phyloP scores from a whole-genome alignment of 2,329 filamentous ascomycete genomes.

The Aspergillus phoenicis region DNA sequence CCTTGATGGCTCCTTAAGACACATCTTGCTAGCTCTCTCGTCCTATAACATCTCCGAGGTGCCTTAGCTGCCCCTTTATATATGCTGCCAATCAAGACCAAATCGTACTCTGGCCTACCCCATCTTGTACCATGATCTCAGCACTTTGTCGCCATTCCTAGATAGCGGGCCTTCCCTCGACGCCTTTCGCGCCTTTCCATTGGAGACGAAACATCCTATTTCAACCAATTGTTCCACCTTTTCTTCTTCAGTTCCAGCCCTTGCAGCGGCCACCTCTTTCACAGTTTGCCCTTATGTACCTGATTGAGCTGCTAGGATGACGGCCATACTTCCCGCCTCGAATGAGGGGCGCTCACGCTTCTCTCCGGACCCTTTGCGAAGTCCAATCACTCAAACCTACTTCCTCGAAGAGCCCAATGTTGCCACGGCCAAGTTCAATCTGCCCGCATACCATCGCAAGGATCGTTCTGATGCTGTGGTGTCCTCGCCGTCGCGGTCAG shows the following conservation, averaged over 20 bases:
- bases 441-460: slow-evolving; percentile 29
- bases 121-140: slow-evolving; percentile 4
- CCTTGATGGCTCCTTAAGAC: neutral
- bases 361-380: slow-evolving; percentile 35
- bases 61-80: neutral
- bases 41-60: neutral
- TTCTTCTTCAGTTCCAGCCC: neutral
- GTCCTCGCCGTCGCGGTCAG: slow-evolving; percentile 40
- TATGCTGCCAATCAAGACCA: neutral
- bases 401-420: slow-evolving; percentile 30
- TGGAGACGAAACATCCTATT: neutral
- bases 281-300: slow-evolving; percentile 8
- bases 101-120: neutral
- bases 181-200: neutral
- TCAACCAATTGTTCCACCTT: neutral
- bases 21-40: neutral
- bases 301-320: slow-evolving; percentile 31
- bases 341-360: slow-evolving; percentile 35
- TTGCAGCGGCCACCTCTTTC: neutral
- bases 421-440: slow-evolving; percentile 29
- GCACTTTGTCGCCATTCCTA: slow-evolving; percentile 1
- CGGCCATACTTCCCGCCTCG: slow-evolving; percentile 37
- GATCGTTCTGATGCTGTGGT: slow-evolving; percentile 30
- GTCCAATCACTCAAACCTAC: slow-evolving; percentile 36
- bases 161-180: neutral